Evolutionary conservation across 1,284 basidiomycete genomes (phyloP).

Genomic region (Pyrrhoderma lamaoense): DNA sequence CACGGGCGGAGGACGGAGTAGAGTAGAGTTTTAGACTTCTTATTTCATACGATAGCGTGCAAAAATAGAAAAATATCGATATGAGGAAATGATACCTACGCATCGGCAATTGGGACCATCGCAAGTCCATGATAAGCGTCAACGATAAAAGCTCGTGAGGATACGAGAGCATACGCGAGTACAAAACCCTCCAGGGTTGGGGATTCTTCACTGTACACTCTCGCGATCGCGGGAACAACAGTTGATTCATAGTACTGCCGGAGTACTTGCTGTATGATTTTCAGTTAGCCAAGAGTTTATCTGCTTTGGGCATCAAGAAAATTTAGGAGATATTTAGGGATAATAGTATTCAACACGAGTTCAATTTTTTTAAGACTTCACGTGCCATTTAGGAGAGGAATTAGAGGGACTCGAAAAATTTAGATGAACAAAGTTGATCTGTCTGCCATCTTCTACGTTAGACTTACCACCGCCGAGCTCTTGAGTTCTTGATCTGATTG

Average conservation of each 20-base stretch:
- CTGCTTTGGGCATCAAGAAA: no score
- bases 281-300: slow-evolving; percentile 3
- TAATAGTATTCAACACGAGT: no score
- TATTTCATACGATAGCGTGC: neutral
- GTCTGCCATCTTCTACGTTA: no score
- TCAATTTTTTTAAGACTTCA: no score
- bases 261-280: slow-evolving; percentile 36
- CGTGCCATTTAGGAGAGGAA: neutral
- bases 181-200: slow-evolving; percentile 48
- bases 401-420: neutral
- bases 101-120: slow-evolving; percentile 87
- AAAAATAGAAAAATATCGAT: neutral
- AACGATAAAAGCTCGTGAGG: slow-evolving; percentile 81
- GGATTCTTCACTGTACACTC: slow-evolving; percentile 16
- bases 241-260: slow-evolving; percentile 38
- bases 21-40: slow-evolving; percentile 4
- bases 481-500: slow-evolving; percentile 2
- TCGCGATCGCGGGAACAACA: slow-evolving; percentile 33
- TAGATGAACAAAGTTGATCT: no score
- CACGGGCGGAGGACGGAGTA: slow-evolving; percentile 4
- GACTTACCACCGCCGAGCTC: neutral
- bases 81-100: slow-evolving; percentile 40
- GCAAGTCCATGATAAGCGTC: slow-evolving; percentile 80
- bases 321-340: no score
- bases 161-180: slow-evolving; percentile 74